Conservation (phyloP, 208 protist species). For the Trypanosoma melophagium region DNA sequence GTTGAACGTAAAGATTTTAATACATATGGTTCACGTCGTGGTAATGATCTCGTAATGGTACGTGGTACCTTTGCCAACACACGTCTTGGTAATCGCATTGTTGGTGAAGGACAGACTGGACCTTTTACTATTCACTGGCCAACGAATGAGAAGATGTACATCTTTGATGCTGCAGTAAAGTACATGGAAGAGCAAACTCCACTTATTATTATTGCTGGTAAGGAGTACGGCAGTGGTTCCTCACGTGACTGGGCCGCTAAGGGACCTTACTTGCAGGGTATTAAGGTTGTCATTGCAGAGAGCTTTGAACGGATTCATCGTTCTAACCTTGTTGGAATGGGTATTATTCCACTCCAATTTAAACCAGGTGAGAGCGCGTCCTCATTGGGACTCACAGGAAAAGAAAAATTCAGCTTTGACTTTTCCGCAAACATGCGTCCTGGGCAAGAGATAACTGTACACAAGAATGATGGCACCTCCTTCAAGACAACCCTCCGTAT, state of each 20-base stretch:
- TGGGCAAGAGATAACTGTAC: conserved; percentile 85
- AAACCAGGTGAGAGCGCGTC: conserved; percentile 81
- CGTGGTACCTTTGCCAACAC: conserved; percentile 97
- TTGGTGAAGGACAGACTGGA: conserved; percentile 88
- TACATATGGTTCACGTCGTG: conserved; percentile 94
- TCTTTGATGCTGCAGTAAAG: conserved; percentile 94
- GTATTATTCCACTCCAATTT: conserved; percentile 96
- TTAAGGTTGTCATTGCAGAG: conserved; percentile 93
- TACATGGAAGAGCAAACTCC: conserved; percentile 76
- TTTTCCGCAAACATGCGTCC: conserved; percentile 81
- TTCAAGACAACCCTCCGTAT: conserved; percentile 92
- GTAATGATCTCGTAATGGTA: conserved; percentile 96
- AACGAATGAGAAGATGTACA: conserved; percentile 89
- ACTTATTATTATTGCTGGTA: conserved; percentile 93
- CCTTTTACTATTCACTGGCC: conserved; percentile 92
- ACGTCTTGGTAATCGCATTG: conserved; percentile 91
- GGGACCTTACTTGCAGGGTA: conserved; percentile 93
- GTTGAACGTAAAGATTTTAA: conserved; percentile 95
- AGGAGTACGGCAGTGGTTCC: conserved; percentile 95
- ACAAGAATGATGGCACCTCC: conserved; percentile 76
- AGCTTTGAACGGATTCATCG: conserved; percentile 96
- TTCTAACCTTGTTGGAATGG: conserved; percentile 95
- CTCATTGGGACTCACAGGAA: conserved; percentile 90
- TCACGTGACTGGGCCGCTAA: conserved; percentile 97
- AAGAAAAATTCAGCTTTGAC: conserved; percentile 90